Percentiles rank a stretch among this genome's conserved stretches.
Evolutionary conservation across 352 stramenopile species (phyloP).

Genomic region (Phytophthora citrophthora): DNA sequence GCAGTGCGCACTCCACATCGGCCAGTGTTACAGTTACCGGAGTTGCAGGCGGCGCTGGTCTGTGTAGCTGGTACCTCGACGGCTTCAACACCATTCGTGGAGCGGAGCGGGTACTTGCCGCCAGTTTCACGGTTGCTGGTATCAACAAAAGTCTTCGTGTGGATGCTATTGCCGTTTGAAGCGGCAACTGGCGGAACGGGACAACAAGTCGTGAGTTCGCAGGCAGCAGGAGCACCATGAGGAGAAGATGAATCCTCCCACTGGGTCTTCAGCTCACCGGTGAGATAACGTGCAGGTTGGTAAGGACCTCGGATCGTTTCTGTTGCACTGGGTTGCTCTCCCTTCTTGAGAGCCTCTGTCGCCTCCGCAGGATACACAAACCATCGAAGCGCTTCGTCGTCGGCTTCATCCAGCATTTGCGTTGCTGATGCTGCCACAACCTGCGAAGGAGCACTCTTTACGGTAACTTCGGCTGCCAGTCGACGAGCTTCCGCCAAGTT

Average conservation of each 20-base stretch:
- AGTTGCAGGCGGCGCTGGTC: slow-evolving; percentile 24
- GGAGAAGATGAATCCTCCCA: slow-evolving; percentile 36
- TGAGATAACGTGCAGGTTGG: slow-evolving; percentile 56
- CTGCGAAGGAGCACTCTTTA: slow-evolving; percentile 28
- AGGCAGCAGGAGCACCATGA: slow-evolving; percentile 5
- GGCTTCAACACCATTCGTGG: slow-evolving; percentile 20
- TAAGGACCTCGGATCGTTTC: slow-evolving; percentile 50
- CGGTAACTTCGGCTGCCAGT: slow-evolving; percentile 38
- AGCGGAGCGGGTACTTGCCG: slow-evolving; percentile 63
- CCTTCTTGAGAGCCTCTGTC: slow-evolving; percentile 88
- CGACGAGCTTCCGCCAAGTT: slow-evolving; percentile 47
- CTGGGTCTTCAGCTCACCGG: slow-evolving; percentile 49
- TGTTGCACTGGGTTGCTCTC: slow-evolving; percentile 74
- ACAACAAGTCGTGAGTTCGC: slow-evolving; percentile 19
- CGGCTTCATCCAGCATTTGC: slow-evolving; percentile 59
- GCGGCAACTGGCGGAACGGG: slow-evolving; percentile 16
- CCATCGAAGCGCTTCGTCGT: slow-evolving; percentile 70
- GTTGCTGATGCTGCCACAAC: slow-evolving; percentile 43
- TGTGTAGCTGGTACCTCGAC: slow-evolving; percentile 8
- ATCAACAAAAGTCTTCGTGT: slow-evolving; percentile 25
- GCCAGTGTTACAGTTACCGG: slow-evolving; percentile 26
- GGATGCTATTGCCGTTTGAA: slow-evolving; percentile 20
- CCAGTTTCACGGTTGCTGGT: slow-evolving; percentile 40
- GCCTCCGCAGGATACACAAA: slow-evolving; percentile 79
- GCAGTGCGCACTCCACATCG: slow-evolving; percentile 17